A percentile compares a stretch with the other conserved stretches of the same genome.
These are phyloP conservation scores for Pythium coloratum DNA, from an alignment of 352 stramenopile species.

Conservation along the genomic window DNA sequence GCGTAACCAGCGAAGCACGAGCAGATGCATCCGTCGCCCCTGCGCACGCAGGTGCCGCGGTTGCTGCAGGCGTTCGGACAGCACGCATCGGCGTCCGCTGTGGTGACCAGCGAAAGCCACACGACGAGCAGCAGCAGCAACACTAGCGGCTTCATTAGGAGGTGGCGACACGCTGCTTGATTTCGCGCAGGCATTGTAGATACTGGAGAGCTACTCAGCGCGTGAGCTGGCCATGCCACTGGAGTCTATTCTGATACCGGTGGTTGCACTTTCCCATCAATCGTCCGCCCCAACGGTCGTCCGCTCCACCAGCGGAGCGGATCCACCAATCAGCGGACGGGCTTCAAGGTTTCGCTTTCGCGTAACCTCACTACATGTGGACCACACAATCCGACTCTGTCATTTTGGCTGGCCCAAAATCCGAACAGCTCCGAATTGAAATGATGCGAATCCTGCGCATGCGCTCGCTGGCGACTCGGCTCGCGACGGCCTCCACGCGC, in stretches of 20 bases:
- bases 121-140: conserved; percentile 13
- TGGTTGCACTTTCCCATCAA: conserved; percentile 5
- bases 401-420: background rate
- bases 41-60: conserved; percentile 57
- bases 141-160: background rate
- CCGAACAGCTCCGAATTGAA: background rate
- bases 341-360: background rate
- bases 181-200: background rate
- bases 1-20: conserved; percentile 85
- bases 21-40: conserved; percentile 72
- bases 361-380: background rate
- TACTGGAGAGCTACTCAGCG: background rate
- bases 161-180: background rate
- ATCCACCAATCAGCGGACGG: background rate
- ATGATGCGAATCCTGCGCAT: conserved; percentile 4
- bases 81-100: conserved; percentile 27
- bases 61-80: conserved; percentile 68
- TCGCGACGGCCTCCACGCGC: background rate
- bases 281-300: background rate
- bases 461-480: background rate
- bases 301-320: background rate
- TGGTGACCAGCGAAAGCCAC: background rate
- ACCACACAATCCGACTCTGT: background rate
- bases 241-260: conserved; percentile 1
- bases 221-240: background rate